Evolutionary conservation across 441 rosid genomes (phyloP), one percentile per base, ranked within the genome.

Genomic region (Euphorbia celastroides): DNA sequence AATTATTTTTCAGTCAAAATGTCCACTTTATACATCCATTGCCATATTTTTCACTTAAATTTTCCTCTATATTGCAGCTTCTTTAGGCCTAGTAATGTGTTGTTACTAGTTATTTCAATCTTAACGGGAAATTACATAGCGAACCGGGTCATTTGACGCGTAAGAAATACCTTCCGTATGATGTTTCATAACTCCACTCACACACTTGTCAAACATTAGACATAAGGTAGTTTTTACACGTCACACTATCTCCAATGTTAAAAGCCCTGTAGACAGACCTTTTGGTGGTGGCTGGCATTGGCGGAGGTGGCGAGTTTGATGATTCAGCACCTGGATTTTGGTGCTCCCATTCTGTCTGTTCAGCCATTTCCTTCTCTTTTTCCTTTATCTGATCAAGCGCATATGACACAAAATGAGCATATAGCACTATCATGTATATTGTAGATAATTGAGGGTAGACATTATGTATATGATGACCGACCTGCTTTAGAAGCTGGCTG

Each of bases 401-500:
- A 31, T 19, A n/a, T 28, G 30, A 62, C 8, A 38, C 27, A 46
- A 63, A 44, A 23, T 46, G 17, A 48, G 16, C 3, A 44, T 30
- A 59, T 58, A 8, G 31, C 26, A 20, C 36, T 32, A 16, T 12
- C 30, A 51, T n/a, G 9, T 20, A 16, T 31, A 14, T 42, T 17
- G 13, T 27, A 54, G 19, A 23, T 0, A 28, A 30, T 16, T 25
- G 63, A 30, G 27, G 44, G 56, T 60, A 65, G 51, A 42, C 2
- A 46, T 14, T 46, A 46, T 46, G 20, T 46, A 17, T 46, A 46
- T 46, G 5, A 59, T 31, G 1, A 4, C 70, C 73, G 57, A 92
- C 96, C 96, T 84, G 84, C 77, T 82, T 87, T 5, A 77, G 72
- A 46, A 92, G 96, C 64, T 74, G 57, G 77, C 82, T 86, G 68